phyloP scores from a whole-genome alignment of 2,329 filamentous ascomycete genomes.

The Phialocephala subalpina region DNA sequence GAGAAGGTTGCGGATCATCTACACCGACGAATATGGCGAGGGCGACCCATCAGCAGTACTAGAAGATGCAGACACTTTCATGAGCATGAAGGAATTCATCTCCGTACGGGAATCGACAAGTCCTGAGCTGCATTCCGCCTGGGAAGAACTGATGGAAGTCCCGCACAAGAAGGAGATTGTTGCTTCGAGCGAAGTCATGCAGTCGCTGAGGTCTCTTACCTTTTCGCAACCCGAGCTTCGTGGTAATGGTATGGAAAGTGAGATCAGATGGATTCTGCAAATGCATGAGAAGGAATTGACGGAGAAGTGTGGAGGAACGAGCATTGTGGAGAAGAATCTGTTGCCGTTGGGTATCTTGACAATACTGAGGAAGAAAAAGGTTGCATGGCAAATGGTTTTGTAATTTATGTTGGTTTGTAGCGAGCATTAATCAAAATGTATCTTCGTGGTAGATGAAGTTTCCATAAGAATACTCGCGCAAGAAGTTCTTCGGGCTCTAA shows the following conservation, averaged over 20 bases:
- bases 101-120: constrained; percentile 43
- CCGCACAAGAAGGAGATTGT: constrained; percentile 26
- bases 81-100: constrained; percentile 49
- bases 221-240: constrained; percentile 17
- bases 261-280: constrained; percentile 47
- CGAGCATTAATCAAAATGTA: too few species aligned
- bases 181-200: constrained; percentile 32
- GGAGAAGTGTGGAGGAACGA: constrained; percentile 47
- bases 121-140: constrained; percentile 1
- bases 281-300: constrained; percentile 48
- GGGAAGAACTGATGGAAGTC: constrained; percentile 15
- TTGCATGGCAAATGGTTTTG: constrained; percentile 35
- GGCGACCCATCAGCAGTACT: constrained; percentile 16
- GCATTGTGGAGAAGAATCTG: constrained; percentile 48
- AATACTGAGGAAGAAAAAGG: constrained; percentile 44
- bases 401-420: not conserved
- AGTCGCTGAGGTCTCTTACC: constrained; percentile 24
- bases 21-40: constrained; percentile 19
- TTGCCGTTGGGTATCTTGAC: constrained; percentile 48
- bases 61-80: constrained; percentile 41
- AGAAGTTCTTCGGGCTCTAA: too few species aligned
- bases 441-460: too few species aligned
- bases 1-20: constrained; percentile 19
- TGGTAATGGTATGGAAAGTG: constrained; percentile 30
- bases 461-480: too few species aligned